Evolutionary conservation across 1,284 basidiomycete species (phyloP), one percentile per base, ranked within the genome.

Genomic region (Laetiporus sulphureus): DNA sequence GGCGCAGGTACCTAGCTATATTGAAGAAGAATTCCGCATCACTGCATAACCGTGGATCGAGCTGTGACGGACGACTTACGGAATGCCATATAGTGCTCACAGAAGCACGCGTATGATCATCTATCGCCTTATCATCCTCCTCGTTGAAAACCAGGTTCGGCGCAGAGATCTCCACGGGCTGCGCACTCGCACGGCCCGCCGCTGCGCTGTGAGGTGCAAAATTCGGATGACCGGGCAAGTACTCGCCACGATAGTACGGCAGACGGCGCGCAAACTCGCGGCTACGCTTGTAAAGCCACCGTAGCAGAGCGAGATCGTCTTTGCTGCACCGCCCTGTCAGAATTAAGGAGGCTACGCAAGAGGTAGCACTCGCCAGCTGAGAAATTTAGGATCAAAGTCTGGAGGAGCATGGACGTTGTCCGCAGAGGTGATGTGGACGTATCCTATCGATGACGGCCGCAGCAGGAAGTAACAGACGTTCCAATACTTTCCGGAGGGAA

Each of bases 91-190:
- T 46, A 5, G 56, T 56, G 1, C 36, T 45, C 10, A 57, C 54
- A 12, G 36, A 32, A 36, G 41, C 38, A 67, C 54, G 49, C 46
- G 77, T 63, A 71, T 77, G 79, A 38, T 77, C 71, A 48, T 81
- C 79, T 45, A 83, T 76, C 10, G 75, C 77, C 52, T 71, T 60
- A 53, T 83, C 79, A 53, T 83, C 79, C 24, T 80, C 78, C 36
- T 67, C 62, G 21, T 66, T 69, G 59, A 79, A 81, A 57, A 70
- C 66, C 57, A 82, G 72, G 41, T 79, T 72, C 1, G 53, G 52
- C 2, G 42, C 50, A 6, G 36, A 39, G 3, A 54, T 40, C 1
- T 45, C 38, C 15, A 54, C 49, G 4, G 56, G 53, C 10, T 38
- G 34, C 10, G 29, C 37, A 5, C 32, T 41, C 27, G 24, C 34